phyloP scores from a whole-genome alignment of 768 basidiomycete genomes.

The Hypsizygus marmoreus region DNA sequence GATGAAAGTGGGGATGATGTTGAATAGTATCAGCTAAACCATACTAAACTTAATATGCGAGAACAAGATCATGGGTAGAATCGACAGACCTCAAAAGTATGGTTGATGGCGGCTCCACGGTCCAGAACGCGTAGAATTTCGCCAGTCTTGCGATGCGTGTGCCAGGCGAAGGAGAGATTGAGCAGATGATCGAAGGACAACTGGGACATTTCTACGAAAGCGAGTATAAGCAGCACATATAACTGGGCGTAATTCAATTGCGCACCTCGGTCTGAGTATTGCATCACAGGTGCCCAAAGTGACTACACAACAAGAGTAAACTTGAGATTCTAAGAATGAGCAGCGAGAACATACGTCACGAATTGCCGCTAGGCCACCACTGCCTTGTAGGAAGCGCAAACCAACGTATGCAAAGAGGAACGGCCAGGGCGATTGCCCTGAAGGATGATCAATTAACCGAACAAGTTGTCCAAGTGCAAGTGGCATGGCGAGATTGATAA shows the following conservation, averaged over 20 bases:
- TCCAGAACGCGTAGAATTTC: constrained; percentile 82
- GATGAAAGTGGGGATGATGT: constrained; percentile 77
- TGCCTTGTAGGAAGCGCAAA: constrained; percentile 74
- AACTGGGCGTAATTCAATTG: too few species aligned
- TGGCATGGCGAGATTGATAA: constrained; percentile 76
- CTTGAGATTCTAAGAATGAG: not conserved
- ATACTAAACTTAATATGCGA: constrained; percentile 2
- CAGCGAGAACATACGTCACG: constrained; percentile 47
- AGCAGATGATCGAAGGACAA: constrained; percentile 86
- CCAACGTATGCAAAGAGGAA: constrained; percentile 68
- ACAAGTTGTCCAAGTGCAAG: constrained; percentile 70
- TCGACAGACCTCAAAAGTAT: constrained; percentile 62
- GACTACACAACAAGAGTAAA: constrained; percentile 35
- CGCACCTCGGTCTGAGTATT: constrained; percentile 76
- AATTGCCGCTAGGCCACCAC: constrained; percentile 73
- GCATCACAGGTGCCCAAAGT: constrained; percentile 88
- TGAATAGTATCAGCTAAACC: constrained; percentile 75
- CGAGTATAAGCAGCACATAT: too few species aligned
- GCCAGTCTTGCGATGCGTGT: constrained; percentile 81
- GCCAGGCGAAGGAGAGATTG: constrained; percentile 84
- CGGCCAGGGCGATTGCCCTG: constrained; percentile 60
- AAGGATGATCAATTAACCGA: constrained; percentile 49
- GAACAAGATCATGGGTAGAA: not conserved
- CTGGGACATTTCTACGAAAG: constrained; percentile 73
- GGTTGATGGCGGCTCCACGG: constrained; percentile 86